Conservation (phyloP, 371 early-diverging fungal genomes). For the Mucor racemosus region DNA sequence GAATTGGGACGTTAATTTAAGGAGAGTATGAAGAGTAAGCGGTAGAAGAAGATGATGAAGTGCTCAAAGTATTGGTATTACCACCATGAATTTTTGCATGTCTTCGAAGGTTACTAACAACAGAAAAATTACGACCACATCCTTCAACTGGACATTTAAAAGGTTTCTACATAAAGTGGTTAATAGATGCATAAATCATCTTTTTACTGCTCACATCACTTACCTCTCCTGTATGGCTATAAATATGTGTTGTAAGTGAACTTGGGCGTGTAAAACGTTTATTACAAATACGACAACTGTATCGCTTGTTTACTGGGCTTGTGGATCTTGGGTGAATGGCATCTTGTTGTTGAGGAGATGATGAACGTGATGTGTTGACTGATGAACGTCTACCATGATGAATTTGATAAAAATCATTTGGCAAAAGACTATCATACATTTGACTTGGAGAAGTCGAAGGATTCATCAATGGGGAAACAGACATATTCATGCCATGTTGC, state of each 20-base stretch:
- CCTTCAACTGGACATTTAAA: constrained; percentile 33
- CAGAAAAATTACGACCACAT: constrained; percentile 43
- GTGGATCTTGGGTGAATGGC: neutral
- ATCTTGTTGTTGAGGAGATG: constrained; percentile 4
- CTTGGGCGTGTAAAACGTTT: constrained; percentile 46
- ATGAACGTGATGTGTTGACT: constrained; percentile 1
- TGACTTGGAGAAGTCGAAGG: neutral
- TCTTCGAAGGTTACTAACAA: constrained; percentile 41
- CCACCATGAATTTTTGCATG: constrained; percentile 37
- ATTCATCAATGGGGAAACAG: neutral
- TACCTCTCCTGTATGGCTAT: constrained; percentile 50
- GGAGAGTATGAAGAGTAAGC: constrained; percentile 6
- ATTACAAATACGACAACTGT: constrained; percentile 33
- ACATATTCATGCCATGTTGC: neutral
- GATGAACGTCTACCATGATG: neutral
- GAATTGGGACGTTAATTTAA: neutral
- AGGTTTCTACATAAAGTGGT: constrained; percentile 32
- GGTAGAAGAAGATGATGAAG: constrained; percentile 5
- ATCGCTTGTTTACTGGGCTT: constrained; percentile 20
- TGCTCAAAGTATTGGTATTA: neutral
- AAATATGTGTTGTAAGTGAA: constrained; percentile 39
- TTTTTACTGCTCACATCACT: neutral
- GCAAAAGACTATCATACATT: neutral
- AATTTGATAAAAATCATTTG: neutral
- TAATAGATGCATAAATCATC: too few relatives aligned